A percentile compares a stretch with the other conserved stretches of the same genome.
phyloP scores from a whole-genome alignment of 306 rosid genomes.

The Spatholobus suberectus region DNA sequence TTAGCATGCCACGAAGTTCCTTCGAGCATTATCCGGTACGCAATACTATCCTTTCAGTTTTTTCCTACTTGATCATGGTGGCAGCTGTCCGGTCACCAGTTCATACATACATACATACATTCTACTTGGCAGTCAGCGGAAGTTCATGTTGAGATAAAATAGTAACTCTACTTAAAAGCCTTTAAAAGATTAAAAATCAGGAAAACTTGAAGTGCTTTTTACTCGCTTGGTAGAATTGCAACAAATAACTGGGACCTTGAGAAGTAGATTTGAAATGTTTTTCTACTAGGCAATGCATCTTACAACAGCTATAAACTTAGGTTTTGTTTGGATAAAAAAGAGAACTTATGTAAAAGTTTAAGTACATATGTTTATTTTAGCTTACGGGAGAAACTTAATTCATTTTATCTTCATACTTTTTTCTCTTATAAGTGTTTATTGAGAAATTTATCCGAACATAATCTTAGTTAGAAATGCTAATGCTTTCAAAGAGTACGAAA shows the following conservation, averaged over 20 bases:
- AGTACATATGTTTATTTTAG: too few species aligned
- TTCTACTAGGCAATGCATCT: background rate
- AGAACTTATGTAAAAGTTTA: too few species aligned
- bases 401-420: too few species aligned
- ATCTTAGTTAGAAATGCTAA: background rate
- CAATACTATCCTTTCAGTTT: slow-evolving; percentile 34
- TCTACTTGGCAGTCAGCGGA: background rate
- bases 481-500: background rate
- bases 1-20: slow-evolving; percentile 48
- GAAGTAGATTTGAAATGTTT: background rate
- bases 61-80: slow-evolving; percentile 13
- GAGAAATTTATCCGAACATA: too few species aligned
- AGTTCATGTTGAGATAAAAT: slow-evolving; percentile 19
- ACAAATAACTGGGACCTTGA: background rate
- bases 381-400: background rate
- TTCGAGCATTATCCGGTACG: slow-evolving; percentile 72
- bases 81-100: slow-evolving; percentile 1
- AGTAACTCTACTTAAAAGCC: background rate
- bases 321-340: background rate
- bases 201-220: background rate
- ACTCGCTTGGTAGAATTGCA: background rate
- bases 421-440: too few species aligned
- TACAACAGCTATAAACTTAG: background rate
- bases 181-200: background rate
- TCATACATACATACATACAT: background rate